phyloP scores from a whole-genome alignment of 163 green algal species.

The Scenedesmus sp. region DNA sequence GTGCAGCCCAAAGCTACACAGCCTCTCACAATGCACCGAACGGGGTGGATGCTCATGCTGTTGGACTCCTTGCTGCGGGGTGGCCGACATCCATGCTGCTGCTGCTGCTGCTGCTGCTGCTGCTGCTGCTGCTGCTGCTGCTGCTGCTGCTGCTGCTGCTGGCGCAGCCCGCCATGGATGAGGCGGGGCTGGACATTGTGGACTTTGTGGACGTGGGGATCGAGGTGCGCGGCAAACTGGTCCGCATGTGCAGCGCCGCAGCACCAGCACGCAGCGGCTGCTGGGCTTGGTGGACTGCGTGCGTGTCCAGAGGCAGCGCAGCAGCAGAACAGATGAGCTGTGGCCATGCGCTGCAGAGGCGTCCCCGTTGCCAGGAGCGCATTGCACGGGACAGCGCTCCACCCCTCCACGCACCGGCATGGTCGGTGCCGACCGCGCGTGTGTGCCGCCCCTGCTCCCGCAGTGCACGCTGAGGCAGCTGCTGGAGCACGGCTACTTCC shows the following conservation, averaged over 20 bases:
- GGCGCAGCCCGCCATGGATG: conserved; percentile 69
- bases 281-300: not conserved
- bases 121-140: not conserved
- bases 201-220: conserved; percentile 97
- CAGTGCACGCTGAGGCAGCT: conserved; percentile 79
- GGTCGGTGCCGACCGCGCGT: not conserved
- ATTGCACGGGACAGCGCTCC: no score
- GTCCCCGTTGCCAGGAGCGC: no score
- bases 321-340: no score
- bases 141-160: conserved; percentile 26
- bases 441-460: not conserved
- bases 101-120: not conserved
- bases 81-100: not conserved
- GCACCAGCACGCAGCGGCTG: not conserved
- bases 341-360: no score
- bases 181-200: conserved; percentile 84
- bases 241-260: not conserved
- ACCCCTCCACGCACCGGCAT: no score
- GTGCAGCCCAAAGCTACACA: not conserved
- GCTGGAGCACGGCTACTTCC: conserved; percentile 93
- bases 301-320: no score
- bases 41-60: not conserved
- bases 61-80: not conserved
- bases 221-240: conserved; percentile 68
- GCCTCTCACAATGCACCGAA: no score